Conservation (phyloP, 1,284 basidiomycete species). For the Fistulinella cinereoalba region DNA sequence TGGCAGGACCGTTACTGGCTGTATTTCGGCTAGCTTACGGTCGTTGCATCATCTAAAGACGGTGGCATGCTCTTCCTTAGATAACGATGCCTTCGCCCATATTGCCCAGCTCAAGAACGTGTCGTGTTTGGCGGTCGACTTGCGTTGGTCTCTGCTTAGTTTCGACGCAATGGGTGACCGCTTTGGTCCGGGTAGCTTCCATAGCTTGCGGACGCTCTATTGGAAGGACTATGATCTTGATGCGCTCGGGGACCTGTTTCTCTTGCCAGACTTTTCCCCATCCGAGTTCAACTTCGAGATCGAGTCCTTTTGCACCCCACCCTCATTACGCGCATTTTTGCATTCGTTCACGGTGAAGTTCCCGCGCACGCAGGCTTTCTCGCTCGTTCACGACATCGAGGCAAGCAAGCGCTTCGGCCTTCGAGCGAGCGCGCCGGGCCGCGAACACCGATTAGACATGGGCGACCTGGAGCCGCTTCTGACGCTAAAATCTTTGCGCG, state of each 20-base stretch:
- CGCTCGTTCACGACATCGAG: conserved; percentile 22
- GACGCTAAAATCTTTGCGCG: conserved; percentile 14
- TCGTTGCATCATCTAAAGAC: conserved; percentile 14
- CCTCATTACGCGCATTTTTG: conserved; percentile 16
- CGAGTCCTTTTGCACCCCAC: conserved; percentile 22
- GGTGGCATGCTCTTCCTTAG: conserved; percentile 18
- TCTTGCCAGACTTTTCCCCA: conserved; percentile 18
- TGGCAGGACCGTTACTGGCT: conserved; percentile 11
- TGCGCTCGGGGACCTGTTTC: conserved; percentile 17
- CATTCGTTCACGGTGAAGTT: conserved; percentile 14
- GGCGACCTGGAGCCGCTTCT: conserved; percentile 16
- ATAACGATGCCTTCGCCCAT: conserved; percentile 24
- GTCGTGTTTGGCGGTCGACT: conserved; percentile 18
- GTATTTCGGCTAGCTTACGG: conserved; percentile 18
- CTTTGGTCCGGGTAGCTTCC: conserved; percentile 12
- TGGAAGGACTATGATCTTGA: conserved; percentile 24
- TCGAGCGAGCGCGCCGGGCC: conserved; percentile 13
- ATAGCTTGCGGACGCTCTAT: conserved; percentile 12
- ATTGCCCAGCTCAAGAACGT: conserved; percentile 21
- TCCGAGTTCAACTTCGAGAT: conserved; percentile 17
- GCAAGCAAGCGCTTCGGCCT: conserved; percentile 22
- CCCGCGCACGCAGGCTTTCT: conserved; percentile 15
- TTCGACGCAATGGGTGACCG: conserved; percentile 7
- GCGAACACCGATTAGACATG: conserved; percentile 12
- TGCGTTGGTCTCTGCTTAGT: conserved; percentile 22